Conservation (phyloP, 1,284 basidiomycete genomes). For the Cryptococcus sp. region DNA sequence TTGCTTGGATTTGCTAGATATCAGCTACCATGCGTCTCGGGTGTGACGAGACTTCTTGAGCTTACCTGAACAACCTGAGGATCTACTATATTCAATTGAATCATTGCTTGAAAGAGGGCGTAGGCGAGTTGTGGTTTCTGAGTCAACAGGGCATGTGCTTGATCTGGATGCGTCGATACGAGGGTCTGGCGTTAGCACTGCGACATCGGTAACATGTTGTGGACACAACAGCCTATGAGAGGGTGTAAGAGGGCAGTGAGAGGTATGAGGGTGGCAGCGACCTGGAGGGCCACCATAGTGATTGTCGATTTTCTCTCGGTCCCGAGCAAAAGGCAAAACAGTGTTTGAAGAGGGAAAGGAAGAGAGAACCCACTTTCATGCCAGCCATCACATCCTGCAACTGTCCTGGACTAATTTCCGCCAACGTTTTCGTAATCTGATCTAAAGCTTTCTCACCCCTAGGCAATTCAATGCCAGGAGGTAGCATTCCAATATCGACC, state of each 20-base stretch:
- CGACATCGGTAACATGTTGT: too few species aligned
- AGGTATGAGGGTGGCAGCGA: too few species aligned
- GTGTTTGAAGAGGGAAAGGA: neutral
- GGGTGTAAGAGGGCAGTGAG: too few species aligned
- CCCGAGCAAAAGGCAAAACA: neutral
- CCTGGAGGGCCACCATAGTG: too few species aligned
- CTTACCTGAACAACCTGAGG: slow-evolving; percentile 69
- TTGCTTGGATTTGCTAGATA: slow-evolving; percentile 3
- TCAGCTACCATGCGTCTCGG: neutral
- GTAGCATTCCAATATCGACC: slow-evolving; percentile 50
- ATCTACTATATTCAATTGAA: slow-evolving; percentile 93
- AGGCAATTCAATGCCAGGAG: slow-evolving; percentile 70
- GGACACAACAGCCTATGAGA: too few species aligned
- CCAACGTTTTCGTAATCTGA: slow-evolving; percentile 81
- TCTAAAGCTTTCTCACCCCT: slow-evolving; percentile 76
- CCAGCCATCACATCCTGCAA: slow-evolving; percentile 93
- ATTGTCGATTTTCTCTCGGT: too few species aligned
- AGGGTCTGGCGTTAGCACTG: slow-evolving; percentile 50
- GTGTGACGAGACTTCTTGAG: too few species aligned
- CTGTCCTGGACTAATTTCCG: slow-evolving; percentile 74
- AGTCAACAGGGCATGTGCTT: slow-evolving; percentile 73
- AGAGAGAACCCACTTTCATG: slow-evolving; percentile 73
- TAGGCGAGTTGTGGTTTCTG: slow-evolving; percentile 91
- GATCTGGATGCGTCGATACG: slow-evolving; percentile 83
- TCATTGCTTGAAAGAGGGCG: slow-evolving; percentile 90